Evolutionary conservation across 1,284 basidiomycete genomes (phyloP).

Genomic region (Filobasidium uniguttulatum): DNA sequence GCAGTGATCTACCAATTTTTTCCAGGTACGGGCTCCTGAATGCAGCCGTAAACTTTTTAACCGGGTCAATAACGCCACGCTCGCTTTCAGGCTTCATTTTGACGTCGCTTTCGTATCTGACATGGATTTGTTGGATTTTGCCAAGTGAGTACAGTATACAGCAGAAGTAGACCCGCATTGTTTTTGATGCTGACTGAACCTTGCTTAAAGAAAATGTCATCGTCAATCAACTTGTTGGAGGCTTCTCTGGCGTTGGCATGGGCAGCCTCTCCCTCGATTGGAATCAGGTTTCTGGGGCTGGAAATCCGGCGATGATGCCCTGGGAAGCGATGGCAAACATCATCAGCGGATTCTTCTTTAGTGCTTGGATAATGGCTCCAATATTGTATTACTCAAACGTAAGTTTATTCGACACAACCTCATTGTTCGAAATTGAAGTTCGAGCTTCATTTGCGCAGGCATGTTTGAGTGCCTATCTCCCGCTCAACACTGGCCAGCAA

Average conservation of each 20-base stretch:
- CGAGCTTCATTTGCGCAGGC: no score
- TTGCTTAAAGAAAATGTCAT: constrained; percentile 46
- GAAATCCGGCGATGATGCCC: constrained; percentile 79
- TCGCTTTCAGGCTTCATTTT: constrained; percentile 65
- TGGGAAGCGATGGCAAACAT: constrained; percentile 97
- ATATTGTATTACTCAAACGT: constrained; percentile 83
- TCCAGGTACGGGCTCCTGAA: constrained; percentile 62
- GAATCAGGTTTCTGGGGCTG: constrained; percentile 79
- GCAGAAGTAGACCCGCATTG: no score
- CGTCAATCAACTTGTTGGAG: constrained; percentile 86
- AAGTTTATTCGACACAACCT: constrained; percentile 23
- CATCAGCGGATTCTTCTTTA: constrained; percentile 70
- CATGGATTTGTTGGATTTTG: constrained; percentile 84
- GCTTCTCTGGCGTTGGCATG: constrained; percentile 71
- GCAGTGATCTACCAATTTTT: constrained; percentile 77
- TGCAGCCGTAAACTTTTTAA: no score
- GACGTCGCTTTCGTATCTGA: constrained; percentile 69
- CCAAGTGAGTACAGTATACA: no score
- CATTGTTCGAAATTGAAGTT: no score
- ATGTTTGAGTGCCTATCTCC: constrained; percentile 71
- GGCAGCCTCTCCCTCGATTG: constrained; percentile 88
- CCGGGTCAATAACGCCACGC: no score
- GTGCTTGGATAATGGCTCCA: constrained; percentile 83
- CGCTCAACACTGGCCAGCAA: constrained; percentile 52
- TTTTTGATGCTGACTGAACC: no score